Base-by-base conservation (phyloP, 768 basidiomycete species). In the Cystoderma amianthinum region DNA sequence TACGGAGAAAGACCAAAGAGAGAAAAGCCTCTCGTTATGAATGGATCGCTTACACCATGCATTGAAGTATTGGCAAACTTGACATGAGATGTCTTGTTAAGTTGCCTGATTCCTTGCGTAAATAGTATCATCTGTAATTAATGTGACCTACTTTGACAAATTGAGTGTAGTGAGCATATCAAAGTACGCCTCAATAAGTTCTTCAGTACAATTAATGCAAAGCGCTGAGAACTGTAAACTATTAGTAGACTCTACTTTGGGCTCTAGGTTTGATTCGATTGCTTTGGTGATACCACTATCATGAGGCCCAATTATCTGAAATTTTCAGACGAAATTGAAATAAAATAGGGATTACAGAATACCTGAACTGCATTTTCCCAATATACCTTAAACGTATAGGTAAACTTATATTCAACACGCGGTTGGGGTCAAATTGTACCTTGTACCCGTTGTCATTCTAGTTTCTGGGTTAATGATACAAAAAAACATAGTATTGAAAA, bases 361-460 rank as follows among this genome's bases (percentile, higher is more conserved):
- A 87, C 87, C 66, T 91, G 88, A 0, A 90, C 83, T 0, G 76
- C 86, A 52, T 91, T 91, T 57, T 88, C 85, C 88, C 88, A 91
- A 50, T 91, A 91, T 15, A 90, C 87, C 86, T 89, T 34, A 16
- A 17, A 41, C 21, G 30, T 37, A 35, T 39, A 30, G 47, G 28
- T n/a, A n/a, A n/a, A n/a, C n/a, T 15, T 39, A 21, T 15, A n/a
- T 10, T 30, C 30, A 38, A 28, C 30, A 9, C n/a, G 12, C 28
- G 16, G 12, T 6, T 44, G 18, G 20, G 21, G 13, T 30, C 10
- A 20, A 30, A 17, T 15, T 52, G 44, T 36, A 80, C 88, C 63
- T 93, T 94, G 63, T 85, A 92, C 2, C 90, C 90, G 55, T 94
- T 94, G 53, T 93, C 90, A 55, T 85, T 61, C 85, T 89, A n/a